A percentile compares a stretch with the other conserved stretches of the same genome.
Evolutionary conservation across 306 rosid genomes (phyloP).

Genomic region (Cercis canadensis): DNA sequence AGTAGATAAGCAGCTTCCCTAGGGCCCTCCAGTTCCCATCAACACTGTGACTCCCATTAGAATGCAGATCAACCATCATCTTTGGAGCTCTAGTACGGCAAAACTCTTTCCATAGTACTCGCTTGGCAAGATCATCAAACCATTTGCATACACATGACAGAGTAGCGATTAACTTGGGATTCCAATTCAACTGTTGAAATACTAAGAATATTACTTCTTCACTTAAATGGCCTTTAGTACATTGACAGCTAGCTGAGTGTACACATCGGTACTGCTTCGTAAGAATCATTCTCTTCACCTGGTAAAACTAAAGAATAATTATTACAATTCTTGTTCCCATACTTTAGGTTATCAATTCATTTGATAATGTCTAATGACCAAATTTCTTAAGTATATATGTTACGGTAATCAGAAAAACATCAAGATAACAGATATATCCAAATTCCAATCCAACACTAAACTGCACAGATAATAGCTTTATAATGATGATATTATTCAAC

Average conservation of each 20-base stretch:
- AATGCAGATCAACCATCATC: constrained; percentile 95
- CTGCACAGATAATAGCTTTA: background rate
- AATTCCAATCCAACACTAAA: background rate
- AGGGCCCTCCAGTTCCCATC: constrained; percentile 99
- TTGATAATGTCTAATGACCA: constrained; percentile 15
- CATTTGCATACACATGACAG: constrained; percentile 92
- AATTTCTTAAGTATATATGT: constrained; percentile 9
- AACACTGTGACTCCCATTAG: constrained; percentile 85
- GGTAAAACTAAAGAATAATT: constrained; percentile 27
- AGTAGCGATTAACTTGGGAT: constrained; percentile 83
- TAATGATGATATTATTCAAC: background rate
- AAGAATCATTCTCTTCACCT: constrained; percentile 71
- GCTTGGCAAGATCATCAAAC: constrained; percentile 97
- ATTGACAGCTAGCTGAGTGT: constrained; percentile 90
- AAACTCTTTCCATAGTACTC: constrained; percentile 96
- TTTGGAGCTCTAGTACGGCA: constrained; percentile 89
- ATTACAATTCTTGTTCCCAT: constrained; percentile 14
- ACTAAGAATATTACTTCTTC: constrained; percentile 88
- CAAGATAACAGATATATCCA: constrained; percentile 7
- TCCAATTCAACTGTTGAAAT: constrained; percentile 82
- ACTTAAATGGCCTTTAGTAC: constrained; percentile 88
- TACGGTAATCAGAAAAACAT: constrained; percentile 6
- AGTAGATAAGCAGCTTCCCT: constrained; percentile 86
- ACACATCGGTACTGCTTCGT: constrained; percentile 88
- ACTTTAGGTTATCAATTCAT: background rate